Evolutionary conservation across 768 basidiomycete species (phyloP), one percentile per base, ranked within the genome.

Genomic region (Terana coerulea): DNA sequence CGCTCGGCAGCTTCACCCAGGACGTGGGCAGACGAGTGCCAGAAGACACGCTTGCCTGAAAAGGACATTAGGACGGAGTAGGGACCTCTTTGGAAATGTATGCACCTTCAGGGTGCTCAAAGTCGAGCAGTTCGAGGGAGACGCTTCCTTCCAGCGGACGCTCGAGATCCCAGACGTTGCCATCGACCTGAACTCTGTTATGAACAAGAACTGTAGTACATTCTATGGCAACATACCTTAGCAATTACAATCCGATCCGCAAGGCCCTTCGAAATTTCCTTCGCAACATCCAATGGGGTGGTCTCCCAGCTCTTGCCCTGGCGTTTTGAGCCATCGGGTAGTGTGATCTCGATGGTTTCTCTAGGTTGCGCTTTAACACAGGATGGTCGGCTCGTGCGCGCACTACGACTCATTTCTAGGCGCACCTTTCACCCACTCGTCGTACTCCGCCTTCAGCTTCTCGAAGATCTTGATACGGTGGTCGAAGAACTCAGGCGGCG

Each of bases 11-110:
- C 89, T 71, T 99, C 97, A 39, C 97, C 97, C 15, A 99, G 79
- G 51, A 98, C 93, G 70, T 98, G 97, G 0, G 97, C 97, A 22
- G 95, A 98, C 15, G 97, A 98, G 68, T 98, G 97, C 97, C 97
- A 99, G 76, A 98, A 99, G 7, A 99, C 97, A 61, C 86, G 88
- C 70, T 98, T 94, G 53, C 95, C 94, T 85, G 68, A 33, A 17
- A 17, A n/a, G 31, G 5, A 21, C 19, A 24, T 37, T 31, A 34
- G 14, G 26, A 19, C 17, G 9, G 14, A 10, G 28, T 42, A 44
- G 12, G 21, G 14, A 29, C 11, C n/a, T 11, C 30, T 15, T 33
- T 40, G 17, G 25, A 6, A 21, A n/a, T 9, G 21, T 28, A n/a
- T 52, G 28, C 49, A 84, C 91, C 93, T 74, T 95, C 92, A 2